Conservation (phyloP, 495 filamentous ascomycete genomes). For the Aspergillus nanangensis region DNA sequence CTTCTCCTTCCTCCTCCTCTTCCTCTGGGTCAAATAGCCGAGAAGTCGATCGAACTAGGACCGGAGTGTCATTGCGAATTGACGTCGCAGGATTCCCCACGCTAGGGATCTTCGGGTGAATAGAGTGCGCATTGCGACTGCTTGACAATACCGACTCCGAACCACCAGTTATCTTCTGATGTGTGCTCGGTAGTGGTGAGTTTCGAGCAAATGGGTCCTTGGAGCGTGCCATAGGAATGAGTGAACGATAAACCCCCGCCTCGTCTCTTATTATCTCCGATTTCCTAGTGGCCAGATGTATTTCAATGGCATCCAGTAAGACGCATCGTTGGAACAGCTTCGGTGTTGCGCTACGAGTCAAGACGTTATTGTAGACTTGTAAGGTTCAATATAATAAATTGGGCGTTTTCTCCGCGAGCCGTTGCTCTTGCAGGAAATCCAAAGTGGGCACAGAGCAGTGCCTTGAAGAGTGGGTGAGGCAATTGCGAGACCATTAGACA, state of each 20-base stretch:
- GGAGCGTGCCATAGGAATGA: slow-evolving; percentile 19
- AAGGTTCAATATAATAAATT: too few relatives aligned
- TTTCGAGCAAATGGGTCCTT: slow-evolving; percentile 17
- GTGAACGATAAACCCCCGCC: neutral
- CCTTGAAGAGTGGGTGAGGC: too few relatives aligned
- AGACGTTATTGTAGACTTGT: neutral
- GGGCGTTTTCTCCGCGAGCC: too few relatives aligned
- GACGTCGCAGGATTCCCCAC: slow-evolving; percentile 3
- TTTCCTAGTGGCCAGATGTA: neutral
- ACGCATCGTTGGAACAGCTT: slow-evolving; percentile 12
- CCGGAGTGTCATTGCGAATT: slow-evolving; percentile 5
- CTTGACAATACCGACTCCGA: slow-evolving; percentile 6
- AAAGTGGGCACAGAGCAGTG: too few relatives aligned
- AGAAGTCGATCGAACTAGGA: slow-evolving; percentile 10
- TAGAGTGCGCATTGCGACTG: slow-evolving; percentile 6
- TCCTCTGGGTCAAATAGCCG: too few relatives aligned
- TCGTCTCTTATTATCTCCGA: slow-evolving; percentile 1
- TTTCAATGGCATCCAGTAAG: neutral
- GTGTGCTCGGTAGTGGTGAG: slow-evolving; percentile 13
- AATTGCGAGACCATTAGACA: too few relatives aligned
- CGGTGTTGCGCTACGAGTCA: neutral
- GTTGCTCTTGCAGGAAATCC: too few relatives aligned
- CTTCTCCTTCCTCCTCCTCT: too few relatives aligned
- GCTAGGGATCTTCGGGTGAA: slow-evolving; percentile 2
- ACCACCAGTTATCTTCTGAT: slow-evolving; percentile 9